Conservation (phyloP, 164 flowering plant genomes). For the Vitis cinerea region DNA sequence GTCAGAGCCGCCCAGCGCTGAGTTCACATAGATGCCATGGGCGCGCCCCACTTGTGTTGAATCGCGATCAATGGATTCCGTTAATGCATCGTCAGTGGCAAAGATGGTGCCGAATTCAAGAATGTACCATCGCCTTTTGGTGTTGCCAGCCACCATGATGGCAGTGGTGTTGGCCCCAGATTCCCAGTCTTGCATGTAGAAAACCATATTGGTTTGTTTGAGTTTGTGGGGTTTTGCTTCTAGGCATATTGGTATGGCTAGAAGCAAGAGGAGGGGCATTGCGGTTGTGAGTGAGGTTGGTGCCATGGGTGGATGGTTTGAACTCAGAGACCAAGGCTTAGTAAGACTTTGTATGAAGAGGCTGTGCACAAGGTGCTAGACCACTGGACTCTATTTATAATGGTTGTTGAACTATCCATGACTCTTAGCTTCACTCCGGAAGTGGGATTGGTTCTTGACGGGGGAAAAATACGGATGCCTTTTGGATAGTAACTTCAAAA, state of each 20-base stretch:
- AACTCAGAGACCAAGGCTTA: not conserved
- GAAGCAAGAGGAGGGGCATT: not conserved
- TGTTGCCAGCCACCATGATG: no score
- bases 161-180: no score
- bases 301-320: constrained; percentile 3
- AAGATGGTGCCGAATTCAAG: no score
- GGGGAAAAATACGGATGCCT: no score
- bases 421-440: no score
- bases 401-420: no score
- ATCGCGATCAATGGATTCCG: constrained; percentile 6
- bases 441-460: no score
- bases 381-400: no score
- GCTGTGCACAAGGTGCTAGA: not conserved
- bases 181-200: constrained; percentile 1
- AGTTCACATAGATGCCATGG: constrained; percentile 24
- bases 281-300: not conserved
- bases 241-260: not conserved
- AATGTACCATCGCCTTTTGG: no score
- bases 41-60: constrained; percentile 19
- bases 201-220: constrained; percentile 4
- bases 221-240: constrained; percentile 1
- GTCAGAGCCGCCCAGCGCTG: constrained; percentile 16
- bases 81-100: constrained; percentile 10
- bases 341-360: not conserved
- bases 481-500: no score